phyloP scores from a whole-genome alignment of 2,329 filamentous ascomycete species.

The Exophiala alcalophila region DNA sequence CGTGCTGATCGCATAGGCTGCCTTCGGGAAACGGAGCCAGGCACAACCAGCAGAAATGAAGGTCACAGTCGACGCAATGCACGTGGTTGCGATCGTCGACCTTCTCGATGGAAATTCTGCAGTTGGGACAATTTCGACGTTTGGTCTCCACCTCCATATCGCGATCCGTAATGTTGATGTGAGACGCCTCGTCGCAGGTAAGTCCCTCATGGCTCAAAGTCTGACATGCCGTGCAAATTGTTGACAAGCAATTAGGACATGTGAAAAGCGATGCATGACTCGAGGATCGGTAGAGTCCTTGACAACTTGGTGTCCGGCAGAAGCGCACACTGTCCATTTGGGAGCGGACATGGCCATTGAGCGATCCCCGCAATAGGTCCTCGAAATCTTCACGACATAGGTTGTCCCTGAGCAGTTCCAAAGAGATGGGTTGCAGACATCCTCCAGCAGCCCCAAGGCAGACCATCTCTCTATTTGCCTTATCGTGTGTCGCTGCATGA shows the following conservation, averaged over 20 bases:
- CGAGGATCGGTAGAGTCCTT: constrained; percentile 9
- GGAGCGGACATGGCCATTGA: constrained; percentile 9
- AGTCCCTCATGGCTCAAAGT: constrained; percentile 16
- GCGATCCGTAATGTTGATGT: neutral
- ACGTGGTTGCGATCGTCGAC: constrained; percentile 84
- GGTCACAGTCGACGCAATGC: constrained; percentile 58
- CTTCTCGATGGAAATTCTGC: constrained; percentile 54
- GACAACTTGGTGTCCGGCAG: constrained; percentile 18
- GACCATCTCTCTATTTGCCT: constrained; percentile 1
- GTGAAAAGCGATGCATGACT: constrained; percentile 1
- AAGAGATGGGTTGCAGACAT: constrained; percentile 7
- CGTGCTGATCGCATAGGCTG: constrained; percentile 5
- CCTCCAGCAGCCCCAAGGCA: constrained; percentile 4
- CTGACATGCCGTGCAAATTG: constrained; percentile 13
- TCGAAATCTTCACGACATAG: constrained; percentile 5
- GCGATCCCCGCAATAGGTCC: constrained; percentile 3
- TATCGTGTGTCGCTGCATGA: neutral
- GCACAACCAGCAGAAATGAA: constrained; percentile 11
- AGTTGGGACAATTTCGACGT: constrained; percentile 12
- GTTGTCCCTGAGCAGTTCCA: constrained; percentile 3
- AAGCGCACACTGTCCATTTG: constrained; percentile 7
- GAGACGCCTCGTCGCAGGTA: constrained; percentile 1
- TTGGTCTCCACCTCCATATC: constrained; percentile 3
- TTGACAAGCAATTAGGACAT: constrained; percentile 12
- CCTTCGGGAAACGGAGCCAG: constrained; percentile 1